Percentiles rank a stretch among this genome's conserved stretches.
These are phyloP conservation scores for Ogataea pignaliae DNA, from an alignment of 805 yeast species.

Conservation along the genomic window DNA sequence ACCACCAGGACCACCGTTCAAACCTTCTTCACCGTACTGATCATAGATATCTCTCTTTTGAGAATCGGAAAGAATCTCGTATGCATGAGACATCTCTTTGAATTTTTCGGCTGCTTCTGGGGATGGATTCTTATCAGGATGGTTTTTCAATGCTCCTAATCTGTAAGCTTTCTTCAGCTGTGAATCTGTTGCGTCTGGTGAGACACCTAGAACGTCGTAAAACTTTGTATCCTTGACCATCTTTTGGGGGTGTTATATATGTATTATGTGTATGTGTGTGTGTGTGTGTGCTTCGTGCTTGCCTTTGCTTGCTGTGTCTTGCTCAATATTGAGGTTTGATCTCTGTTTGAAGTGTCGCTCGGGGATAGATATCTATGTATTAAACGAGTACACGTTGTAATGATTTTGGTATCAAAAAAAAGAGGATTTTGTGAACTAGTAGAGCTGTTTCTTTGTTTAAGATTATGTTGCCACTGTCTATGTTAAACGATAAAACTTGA, in stretches of 20 bases:
- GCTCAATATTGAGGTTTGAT: too few species aligned
- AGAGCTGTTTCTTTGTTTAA: too few species aligned
- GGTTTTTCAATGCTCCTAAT: constrained; percentile 73
- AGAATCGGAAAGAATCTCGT: constrained; percentile 82
- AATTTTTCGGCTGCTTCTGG: constrained; percentile 95
- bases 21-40: constrained; percentile 89
- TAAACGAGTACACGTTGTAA: too few species aligned
- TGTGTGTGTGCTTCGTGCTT: too few species aligned
- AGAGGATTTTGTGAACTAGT: too few species aligned
- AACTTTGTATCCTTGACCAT: constrained; percentile 82
- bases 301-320: too few species aligned
- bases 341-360: too few species aligned
- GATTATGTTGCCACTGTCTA: too few species aligned
- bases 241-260: constrained; percentile 7
- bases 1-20: constrained; percentile 64
- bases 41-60: constrained; percentile 90
- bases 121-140: constrained; percentile 78
- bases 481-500: neutral
- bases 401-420: too few species aligned
- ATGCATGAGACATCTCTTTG: constrained; percentile 82
- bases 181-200: constrained; percentile 60
- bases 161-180: constrained; percentile 82
- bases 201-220: constrained; percentile 70
- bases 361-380: too few species aligned
- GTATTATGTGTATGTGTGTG: too few species aligned